These are phyloP conservation scores for Paecilomyces sp. DNA, from an alignment of 2,329 filamentous ascomycete genomes.

Conservation along the genomic window DNA sequence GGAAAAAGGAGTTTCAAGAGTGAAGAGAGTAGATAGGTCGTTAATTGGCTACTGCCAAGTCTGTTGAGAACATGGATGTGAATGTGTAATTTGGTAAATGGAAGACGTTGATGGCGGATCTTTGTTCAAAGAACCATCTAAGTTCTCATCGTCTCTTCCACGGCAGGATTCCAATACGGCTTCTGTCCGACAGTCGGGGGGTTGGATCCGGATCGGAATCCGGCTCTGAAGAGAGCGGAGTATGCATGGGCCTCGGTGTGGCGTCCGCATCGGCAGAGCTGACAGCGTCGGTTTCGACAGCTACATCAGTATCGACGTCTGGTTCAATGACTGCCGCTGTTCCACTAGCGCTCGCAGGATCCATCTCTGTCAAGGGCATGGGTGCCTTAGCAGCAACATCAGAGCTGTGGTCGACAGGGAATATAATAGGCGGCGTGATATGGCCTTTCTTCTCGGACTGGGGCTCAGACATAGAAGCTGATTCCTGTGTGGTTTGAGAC, in stretches of 20 bases:
- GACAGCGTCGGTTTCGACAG: slow-evolving; percentile 4
- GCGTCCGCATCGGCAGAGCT: slow-evolving; percentile 3
- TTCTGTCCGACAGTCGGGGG: neutral
- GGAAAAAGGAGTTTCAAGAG: neutral
- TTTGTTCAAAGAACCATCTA: neutral
- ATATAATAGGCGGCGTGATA: slow-evolving; percentile 22
- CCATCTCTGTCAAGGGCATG: neutral
- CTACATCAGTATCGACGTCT: neutral
- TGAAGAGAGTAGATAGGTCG: neutral
- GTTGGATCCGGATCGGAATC: neutral
- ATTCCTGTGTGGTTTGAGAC: slow-evolving; percentile 9
- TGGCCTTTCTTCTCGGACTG: slow-evolving; percentile 16
- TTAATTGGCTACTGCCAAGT: neutral
- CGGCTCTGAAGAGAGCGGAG: neutral
- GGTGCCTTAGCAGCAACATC: neutral
- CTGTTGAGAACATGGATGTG: neutral
- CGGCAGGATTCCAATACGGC: neutral
- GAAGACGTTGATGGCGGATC: neutral
- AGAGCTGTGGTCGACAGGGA: slow-evolving; percentile 3
- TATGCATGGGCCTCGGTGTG: slow-evolving; percentile 7
- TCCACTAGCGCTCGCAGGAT: neutral
- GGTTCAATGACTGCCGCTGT: neutral
- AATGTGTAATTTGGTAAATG: neutral
- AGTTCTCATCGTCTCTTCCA: neutral
- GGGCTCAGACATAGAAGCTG: slow-evolving; percentile 1